Percentiles rank a stretch among this genome's conserved stretches.
phyloP scores from a whole-genome alignment of 2,329 filamentous ascomycete genomes.

The Venturia nashicola region DNA sequence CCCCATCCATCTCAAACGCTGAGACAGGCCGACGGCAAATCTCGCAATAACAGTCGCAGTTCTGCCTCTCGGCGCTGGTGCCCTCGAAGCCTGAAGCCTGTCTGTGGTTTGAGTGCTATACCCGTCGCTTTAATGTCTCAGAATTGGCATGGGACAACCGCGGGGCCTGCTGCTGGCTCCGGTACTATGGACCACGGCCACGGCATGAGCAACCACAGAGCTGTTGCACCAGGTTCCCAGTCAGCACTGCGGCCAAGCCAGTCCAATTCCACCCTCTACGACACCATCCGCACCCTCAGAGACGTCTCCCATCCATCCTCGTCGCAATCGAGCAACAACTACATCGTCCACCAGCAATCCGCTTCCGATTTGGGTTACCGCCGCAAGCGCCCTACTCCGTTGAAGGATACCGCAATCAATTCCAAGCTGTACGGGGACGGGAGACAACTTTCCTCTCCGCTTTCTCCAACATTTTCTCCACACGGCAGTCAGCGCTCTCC shows the following conservation, averaged over 20 bases:
- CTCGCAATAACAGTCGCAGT: neutral
- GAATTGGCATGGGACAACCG: slow-evolving; percentile 18
- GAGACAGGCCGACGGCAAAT: neutral
- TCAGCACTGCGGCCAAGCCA: slow-evolving; percentile 10
- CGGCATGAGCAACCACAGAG: slow-evolving; percentile 9
- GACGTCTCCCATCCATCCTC: slow-evolving; percentile 13
- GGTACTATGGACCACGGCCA: slow-evolving; percentile 11
- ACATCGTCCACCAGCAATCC: slow-evolving; percentile 14
- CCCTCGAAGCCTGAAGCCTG: neutral
- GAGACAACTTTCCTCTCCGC: neutral
- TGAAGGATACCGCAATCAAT: slow-evolving; percentile 13
- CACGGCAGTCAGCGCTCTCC: slow-evolving; percentile 23
- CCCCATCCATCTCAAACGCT: neutral
- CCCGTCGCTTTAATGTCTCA: slow-evolving; percentile 12
- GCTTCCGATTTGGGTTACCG: slow-evolving; percentile 13
- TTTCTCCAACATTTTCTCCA: slow-evolving; percentile 11
- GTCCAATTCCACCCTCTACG: slow-evolving; percentile 17
- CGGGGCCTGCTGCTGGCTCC: slow-evolving; percentile 13
- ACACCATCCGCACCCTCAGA: slow-evolving; percentile 21
- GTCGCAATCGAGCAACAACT: slow-evolving; percentile 13
- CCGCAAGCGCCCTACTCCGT: slow-evolving; percentile 20
- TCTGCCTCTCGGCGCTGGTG: neutral
- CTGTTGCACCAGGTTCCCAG: neutral
- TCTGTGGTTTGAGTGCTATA: slow-evolving; percentile 15
- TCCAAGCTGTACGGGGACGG: slow-evolving; percentile 5